Base-by-base conservation (phyloP, 345 rosid genomes). In the Hirschfeldia incana region DNA sequence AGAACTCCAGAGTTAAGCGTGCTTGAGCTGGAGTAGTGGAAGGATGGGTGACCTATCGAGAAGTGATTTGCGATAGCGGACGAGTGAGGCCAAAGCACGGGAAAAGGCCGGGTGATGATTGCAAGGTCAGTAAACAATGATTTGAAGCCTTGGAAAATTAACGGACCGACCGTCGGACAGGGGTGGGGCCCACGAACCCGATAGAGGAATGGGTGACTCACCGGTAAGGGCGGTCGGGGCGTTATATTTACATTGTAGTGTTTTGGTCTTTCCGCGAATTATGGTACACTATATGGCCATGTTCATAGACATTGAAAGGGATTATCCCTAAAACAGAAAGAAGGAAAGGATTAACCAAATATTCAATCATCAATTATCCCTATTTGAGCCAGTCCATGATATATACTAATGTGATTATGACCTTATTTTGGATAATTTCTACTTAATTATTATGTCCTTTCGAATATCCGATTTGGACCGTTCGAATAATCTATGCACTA, bases 361-460 rank as follows among this genome's bases (percentile, higher is more conserved):
- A 21, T 21, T 32, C 74, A 60, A 59, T 37, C 53, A 58, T 32
- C 77, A 68, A 46, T 33, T 69, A 67, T 67, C 64, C 69, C 53
- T 67, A 60, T 79, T 79, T 75, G 33, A 73, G 58, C 69, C 67
- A 32, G 68, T 44, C 67, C 73, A 78, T 66, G 77, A 67, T 53
- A 53, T 53, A 53, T 78, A 67, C 63, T 60, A 74, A 34, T 17
- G 66, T 79, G 82, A 79, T 69, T 74, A 69, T 51, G 78, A 74
- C 82, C 28, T 2, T 67, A 49, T 34, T 27, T 67, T 60, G 58
- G 69, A 79, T 61, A 49, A 46, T 79, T 73, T 13, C 69, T 49
- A 34, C 59, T 34, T 61, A 42, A 73, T 73, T 79, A 58, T 67
- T 34, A 61, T 79, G 78, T 73, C 74, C n/a, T 34, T 33, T 73